Evolutionary conservation across 371 early-diverging fungal species (phyloP).

Genomic region (Syncephalis fuscata): DNA sequence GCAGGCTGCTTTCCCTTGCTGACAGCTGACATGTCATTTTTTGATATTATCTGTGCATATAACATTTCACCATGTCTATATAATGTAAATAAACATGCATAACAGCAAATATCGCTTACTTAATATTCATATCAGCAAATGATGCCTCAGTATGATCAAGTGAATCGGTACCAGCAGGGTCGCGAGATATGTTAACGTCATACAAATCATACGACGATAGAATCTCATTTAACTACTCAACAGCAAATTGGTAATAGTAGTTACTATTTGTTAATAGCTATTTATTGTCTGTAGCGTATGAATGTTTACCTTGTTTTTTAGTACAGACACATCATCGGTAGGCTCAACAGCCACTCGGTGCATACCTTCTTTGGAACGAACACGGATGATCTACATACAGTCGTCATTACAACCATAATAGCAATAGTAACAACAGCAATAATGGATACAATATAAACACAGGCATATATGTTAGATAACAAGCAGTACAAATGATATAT

Average conservation of each 20-base stretch:
- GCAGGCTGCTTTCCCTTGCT: neutral
- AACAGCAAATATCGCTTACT: too few species aligned
- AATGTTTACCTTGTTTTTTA: constrained; percentile 32
- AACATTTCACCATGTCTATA: constrained; percentile 1
- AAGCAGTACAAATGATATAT: too few species aligned
- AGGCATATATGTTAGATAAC: too few species aligned
- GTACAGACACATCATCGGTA: constrained; percentile 24
- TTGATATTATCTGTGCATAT: neutral
- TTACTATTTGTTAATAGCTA: too few species aligned
- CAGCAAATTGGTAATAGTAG: too few species aligned
- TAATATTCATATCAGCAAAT: constrained; percentile 6
- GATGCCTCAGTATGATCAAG: neutral
- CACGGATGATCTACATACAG: constrained; percentile 64
- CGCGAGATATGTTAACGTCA: constrained; percentile 2
- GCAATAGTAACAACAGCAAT: too few species aligned
- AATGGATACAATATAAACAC: too few species aligned
- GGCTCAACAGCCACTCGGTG: constrained; percentile 51
- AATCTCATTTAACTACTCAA: constrained; percentile 7
- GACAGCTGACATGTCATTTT: too few species aligned
- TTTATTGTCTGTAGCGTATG: too few species aligned
- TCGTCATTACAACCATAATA: too few species aligned
- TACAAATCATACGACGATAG: constrained; percentile 7
- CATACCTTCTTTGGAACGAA: constrained; percentile 73
- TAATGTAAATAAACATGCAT: neutral
- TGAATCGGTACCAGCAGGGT: neutral